Evolutionary conservation across 805 yeast species (phyloP).

Genomic region (Pichia pseudocactophila): DNA sequence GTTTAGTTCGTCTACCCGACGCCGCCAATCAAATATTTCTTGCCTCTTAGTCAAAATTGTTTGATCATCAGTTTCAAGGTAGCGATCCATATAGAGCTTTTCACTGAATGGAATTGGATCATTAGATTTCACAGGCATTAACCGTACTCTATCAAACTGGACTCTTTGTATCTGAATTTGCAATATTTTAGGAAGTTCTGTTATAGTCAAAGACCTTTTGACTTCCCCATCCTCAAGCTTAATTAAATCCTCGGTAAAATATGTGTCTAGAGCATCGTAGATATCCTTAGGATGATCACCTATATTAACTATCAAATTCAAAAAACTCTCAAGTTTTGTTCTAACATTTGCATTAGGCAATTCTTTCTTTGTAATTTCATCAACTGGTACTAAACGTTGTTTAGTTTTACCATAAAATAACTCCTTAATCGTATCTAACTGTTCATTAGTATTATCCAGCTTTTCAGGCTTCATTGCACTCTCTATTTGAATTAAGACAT

Average conservation of each 20-base stretch:
- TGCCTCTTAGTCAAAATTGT: slow-evolving; percentile 43
- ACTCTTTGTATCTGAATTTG: slow-evolving; percentile 95
- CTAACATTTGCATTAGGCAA: slow-evolving; percentile 28
- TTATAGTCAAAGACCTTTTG: slow-evolving; percentile 62
- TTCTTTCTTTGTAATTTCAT: slow-evolving; percentile 23
- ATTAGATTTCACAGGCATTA: slow-evolving; percentile 71
- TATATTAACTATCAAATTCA: slow-evolving; percentile 75
- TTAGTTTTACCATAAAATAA: slow-evolving; percentile 81
- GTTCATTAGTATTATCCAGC: slow-evolving; percentile 70
- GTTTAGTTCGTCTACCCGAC: slow-evolving; percentile 37
- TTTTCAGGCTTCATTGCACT: slow-evolving; percentile 67
- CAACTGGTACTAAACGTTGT: slow-evolving; percentile 58
- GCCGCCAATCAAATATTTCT: slow-evolving; percentile 57
- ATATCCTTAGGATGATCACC: slow-evolving; percentile 83
- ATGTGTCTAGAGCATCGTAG: slow-evolving; percentile 83
- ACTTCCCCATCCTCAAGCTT: slow-evolving; percentile 65
- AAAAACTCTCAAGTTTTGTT: slow-evolving; percentile 61
- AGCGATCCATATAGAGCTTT: slow-evolving; percentile 77
- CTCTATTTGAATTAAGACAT: slow-evolving; percentile 84
- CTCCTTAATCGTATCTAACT: slow-evolving; percentile 67
- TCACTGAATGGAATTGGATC: slow-evolving; percentile 79
- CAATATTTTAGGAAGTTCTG: slow-evolving; percentile 66
- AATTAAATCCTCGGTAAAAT: slow-evolving; percentile 67
- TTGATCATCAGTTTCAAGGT: slow-evolving; percentile 59
- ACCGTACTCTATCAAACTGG: slow-evolving; percentile 66